Base-by-base conservation (phyloP, 768 basidiomycete species). In the Nidula microcarpa region DNA sequence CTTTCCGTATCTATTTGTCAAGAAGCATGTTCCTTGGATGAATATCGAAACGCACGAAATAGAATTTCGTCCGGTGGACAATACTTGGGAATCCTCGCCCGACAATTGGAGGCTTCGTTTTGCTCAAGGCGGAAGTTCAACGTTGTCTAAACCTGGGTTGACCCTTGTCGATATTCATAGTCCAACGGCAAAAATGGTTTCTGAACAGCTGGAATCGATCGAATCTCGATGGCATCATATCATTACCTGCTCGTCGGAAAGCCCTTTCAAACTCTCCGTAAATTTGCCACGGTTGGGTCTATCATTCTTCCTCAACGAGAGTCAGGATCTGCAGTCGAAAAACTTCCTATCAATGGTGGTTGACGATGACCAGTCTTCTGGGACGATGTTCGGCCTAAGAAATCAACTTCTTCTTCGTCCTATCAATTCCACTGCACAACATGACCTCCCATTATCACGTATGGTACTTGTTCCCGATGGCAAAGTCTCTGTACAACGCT, bases 331-430 rank as follows among this genome's bases (percentile, higher is more conserved):
- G 18, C 71, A 74, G 53, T 79, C 72, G 36, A 63, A 54, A 7
- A 76, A 75, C 37, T 63, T 77, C 34, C 69, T 70, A 10, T 67
- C 63, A 17, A 77, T 76, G 68, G 60, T 74, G 13, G 63, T 79
- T n/a, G 75, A 79, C 49, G 1, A 49, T 2, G 48, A 64, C 35
- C 80, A 80, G 53, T 75, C 67, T 1, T 62, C 62, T 1, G 76
- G 77, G 1, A 73, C 76, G 1, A 61, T 82, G 59, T 68, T 78
- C 37, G 81, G 80, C 13, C 57, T 82, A 34, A 37, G 46, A 34
- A 69, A 62, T 36, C 72, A 78, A 14, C 66, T 81, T 4, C 67
- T 80, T 41, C 67, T 75, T 11, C 60, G 64, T 10, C 62, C 59
- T 46, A 65, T 57, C 43, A 49, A 59, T 18, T 16, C 30, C 11